phyloP scores from a whole-genome alignment of 2,329 filamentous ascomycete species.

The Aureobasidium melanogenum region DNA sequence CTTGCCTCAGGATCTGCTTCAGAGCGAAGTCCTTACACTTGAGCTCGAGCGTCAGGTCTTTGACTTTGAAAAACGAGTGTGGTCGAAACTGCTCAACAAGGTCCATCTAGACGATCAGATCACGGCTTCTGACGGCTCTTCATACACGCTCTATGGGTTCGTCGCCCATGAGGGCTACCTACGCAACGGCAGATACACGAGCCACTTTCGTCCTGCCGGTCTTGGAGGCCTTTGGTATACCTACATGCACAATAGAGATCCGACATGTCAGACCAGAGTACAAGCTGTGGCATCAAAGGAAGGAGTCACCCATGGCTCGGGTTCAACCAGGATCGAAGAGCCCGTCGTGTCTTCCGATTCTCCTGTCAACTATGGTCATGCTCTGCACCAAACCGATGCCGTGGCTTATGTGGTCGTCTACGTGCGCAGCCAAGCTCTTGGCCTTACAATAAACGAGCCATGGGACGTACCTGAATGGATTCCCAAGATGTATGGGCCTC shows the following conservation, averaged over 20 bases:
- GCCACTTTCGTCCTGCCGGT: slow-evolving; percentile 50
- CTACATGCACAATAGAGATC: slow-evolving; percentile 33
- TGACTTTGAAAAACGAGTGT: slow-evolving; percentile 44
- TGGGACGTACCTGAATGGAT: slow-evolving; percentile 40
- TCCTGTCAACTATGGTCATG: neutral
- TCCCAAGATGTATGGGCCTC: slow-evolving; percentile 19
- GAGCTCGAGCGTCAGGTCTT: slow-evolving; percentile 51
- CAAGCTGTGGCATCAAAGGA: slow-evolving; percentile 32
- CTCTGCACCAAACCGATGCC: slow-evolving; percentile 28
- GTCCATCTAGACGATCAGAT: slow-evolving; percentile 49
- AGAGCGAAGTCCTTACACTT: slow-evolving; percentile 27
- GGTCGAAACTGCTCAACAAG: slow-evolving; percentile 48
- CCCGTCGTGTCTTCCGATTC: neutral
- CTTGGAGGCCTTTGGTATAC: slow-evolving; percentile 49
- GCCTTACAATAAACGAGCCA: slow-evolving; percentile 12
- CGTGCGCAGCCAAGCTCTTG: slow-evolving; percentile 36
- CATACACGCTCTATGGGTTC: slow-evolving; percentile 52
- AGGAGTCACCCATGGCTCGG: neutral
- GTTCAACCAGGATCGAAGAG: neutral
- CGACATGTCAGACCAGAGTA: slow-evolving; percentile 43
- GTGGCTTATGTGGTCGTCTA: slow-evolving; percentile 50
- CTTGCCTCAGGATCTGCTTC: neutral
- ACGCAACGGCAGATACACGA: slow-evolving; percentile 50
- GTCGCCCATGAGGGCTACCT: slow-evolving; percentile 51
- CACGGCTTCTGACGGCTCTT: slow-evolving; percentile 32